Percentiles rank a stretch among this genome's conserved stretches.
Conservation (phyloP, 2,329 filamentous ascomycete genomes). For the Clonostachys chloroleuca region DNA sequence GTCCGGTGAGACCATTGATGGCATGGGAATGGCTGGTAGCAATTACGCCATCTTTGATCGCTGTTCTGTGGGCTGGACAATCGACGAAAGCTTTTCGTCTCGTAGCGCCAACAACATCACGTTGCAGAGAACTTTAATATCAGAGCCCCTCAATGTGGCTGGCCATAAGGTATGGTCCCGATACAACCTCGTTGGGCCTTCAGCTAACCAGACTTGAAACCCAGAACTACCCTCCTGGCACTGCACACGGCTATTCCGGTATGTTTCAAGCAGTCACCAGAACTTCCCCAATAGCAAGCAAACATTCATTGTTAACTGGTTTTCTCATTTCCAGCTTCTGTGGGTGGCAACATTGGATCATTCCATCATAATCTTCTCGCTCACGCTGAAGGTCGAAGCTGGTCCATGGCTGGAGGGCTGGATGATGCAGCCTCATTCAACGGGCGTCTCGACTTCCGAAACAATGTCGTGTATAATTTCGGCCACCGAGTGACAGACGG, state of each 20-base stretch:
- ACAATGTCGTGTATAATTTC: slow-evolving; percentile 29
- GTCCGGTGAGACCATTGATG: slow-evolving; percentile 21
- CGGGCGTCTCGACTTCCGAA: slow-evolving; percentile 22
- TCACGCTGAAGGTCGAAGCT: slow-evolving; percentile 21
- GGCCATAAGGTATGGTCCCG: slow-evolving; percentile 12
- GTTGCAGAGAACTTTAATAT: slow-evolving; percentile 25
- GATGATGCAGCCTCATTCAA: slow-evolving; percentile 18
- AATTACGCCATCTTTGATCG: slow-evolving; percentile 25
- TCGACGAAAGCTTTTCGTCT: slow-evolving; percentile 25
- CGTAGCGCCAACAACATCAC: slow-evolving; percentile 24
- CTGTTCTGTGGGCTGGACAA: slow-evolving; percentile 25
- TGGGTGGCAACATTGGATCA: slow-evolving; percentile 23
- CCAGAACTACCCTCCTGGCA: slow-evolving; percentile 25
- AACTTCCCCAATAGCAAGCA: too few species aligned
- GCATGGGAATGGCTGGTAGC: slow-evolving; percentile 25
- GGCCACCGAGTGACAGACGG: slow-evolving; percentile 23
- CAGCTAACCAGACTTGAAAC: neutral
- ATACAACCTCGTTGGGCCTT: too few species aligned
- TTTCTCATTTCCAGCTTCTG: slow-evolving; percentile 10
- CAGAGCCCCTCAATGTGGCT: slow-evolving; percentile 25
- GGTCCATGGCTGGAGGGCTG: slow-evolving; percentile 26
- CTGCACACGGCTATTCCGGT: slow-evolving; percentile 13
- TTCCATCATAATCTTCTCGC: slow-evolving; percentile 26
- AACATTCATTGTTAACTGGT: neutral
- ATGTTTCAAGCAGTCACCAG: neutral